These are phyloP conservation scores for Chenopodium suecicum DNA, from an alignment of 148 eudicot species.

Conservation along the genomic window DNA sequence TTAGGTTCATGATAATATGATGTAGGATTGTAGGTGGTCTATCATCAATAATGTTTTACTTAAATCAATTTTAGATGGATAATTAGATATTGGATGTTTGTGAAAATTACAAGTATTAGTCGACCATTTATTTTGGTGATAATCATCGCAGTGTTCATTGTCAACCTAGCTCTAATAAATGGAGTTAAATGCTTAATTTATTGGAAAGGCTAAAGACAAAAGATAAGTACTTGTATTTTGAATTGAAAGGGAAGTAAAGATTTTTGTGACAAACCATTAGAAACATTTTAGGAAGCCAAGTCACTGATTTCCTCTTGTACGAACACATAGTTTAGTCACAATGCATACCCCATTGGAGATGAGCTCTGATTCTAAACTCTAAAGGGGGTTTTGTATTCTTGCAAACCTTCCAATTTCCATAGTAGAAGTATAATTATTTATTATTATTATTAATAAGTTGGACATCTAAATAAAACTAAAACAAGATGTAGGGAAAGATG, in stretches of 20 bases:
- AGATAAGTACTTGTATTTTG: not conserved
- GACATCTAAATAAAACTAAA: conserved; percentile 11
- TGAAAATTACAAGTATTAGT: not conserved
- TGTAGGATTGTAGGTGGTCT: too few relatives aligned
- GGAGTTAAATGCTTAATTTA: not conserved
- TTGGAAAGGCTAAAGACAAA: not conserved
- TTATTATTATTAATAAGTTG: not conserved
- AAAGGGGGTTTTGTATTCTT: conserved; percentile 1
- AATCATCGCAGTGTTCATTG: not conserved
- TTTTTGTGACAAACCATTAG: not conserved
- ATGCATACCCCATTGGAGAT: not conserved
- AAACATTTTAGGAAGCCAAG: conserved; percentile 3
- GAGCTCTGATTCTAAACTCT: conserved; percentile 4
- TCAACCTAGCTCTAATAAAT: too few relatives aligned
- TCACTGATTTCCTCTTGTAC: conserved; percentile 1
- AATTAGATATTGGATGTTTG: too few relatives aligned
- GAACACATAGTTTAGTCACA: conserved; percentile 4
- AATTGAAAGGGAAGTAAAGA: not conserved
- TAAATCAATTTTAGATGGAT: too few relatives aligned
- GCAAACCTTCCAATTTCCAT: not conserved
- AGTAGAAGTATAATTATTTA: not conserved
- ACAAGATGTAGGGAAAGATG: conserved; percentile 6
- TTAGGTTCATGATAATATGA: not conserved
- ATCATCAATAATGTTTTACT: too few relatives aligned
- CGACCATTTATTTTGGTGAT: not conserved